Base-by-base conservation (phyloP, 768 basidiomycete genomes). In the Termitomyces sp. region DNA sequence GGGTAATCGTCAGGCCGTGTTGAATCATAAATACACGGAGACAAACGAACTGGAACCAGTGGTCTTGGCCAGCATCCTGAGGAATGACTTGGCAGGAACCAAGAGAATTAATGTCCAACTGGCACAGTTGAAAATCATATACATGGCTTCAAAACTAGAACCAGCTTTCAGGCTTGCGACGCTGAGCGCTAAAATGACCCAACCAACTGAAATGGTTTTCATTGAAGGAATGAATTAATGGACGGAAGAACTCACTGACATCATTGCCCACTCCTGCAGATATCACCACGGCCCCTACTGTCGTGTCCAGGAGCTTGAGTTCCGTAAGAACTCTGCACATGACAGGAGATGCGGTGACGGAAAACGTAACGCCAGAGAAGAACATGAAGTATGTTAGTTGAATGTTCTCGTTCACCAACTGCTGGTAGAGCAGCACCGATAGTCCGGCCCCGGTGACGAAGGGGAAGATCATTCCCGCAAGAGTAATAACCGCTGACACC, bases 101-200 rank as follows among this genome's bases (percentile, higher is more conserved):
- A 92, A 70, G 3, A 97, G 73, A 66, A 95, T 75, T 0, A 96
- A 59, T 0, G 85, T 79, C 85, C 92, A 98, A 0, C 79, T 94
- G 2, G 94, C 72, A 56, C 91, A 90, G 16, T 76, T 72, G 10
- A 98, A 74, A 14, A 99, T 72, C 59, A 95, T 88, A 72, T 85
- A 98, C 1, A 98, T 72, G 0, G 94, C 94, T 0, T 85, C 86
- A 1, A 94, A 72, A 2, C 92, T 93, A 0, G 85, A 81, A 4
- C 85, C 84, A 0, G 94, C 90, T 59, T 95, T 95, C 43, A 94
- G 92, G n/a, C 98, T 82, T 0, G 95, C 94, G 9, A 98, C 88
- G 44, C 88, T 90, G 30, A 99, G 76, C 0, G 94, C 94, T 7
- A 98, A 79, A 2, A 98, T 74, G 1, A 81, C 81, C 95, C 94